Base-by-base conservation (phyloP, 1,139 yeast genomes). In the Suhomyces chickasaworum region DNA sequence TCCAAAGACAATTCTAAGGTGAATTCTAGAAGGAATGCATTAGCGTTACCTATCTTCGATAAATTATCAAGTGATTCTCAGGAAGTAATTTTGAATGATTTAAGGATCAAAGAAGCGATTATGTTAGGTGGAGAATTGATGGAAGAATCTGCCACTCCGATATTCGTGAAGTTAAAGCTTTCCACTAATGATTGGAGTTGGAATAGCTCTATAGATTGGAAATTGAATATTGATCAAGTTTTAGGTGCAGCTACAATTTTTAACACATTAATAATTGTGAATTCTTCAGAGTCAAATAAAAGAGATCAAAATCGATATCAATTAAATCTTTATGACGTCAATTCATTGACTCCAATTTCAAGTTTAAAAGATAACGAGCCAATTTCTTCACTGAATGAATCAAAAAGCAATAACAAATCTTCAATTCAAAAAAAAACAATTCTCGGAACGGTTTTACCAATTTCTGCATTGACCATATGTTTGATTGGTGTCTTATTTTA, bases 1-100 rank as follows among this genome's bases (percentile, higher is more conserved):
- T 22, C 41, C 1, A 46, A 53, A 7, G 60, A 59, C 16, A 53
- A 55, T 1, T 52, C 57, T 12, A 54, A 57, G 21, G 69, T 81
- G 3, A 80, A 77, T 49, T 68, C 84, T 10, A 66, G 87, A 42
- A 69, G 71, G 1, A 59, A 64, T 33, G 68, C 85, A 0, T 54
- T 81, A 48, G 67, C 73, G 1, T 58, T 82, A 12, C 86, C 86
- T 0, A 59, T 73, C 0, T 75, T 74, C 42, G 45, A 53, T 3
- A 65, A 63, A 1, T 49, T 72, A 27, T 39, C 51, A 0, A 60
- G 62, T 39, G 49, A 49, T 37, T 44, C 62, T 0, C 33, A 46
- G 1, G 44, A 49, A 1, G 54, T 63, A 3, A 56, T 74, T 12
- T 27, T 51, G 4, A 55, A 55, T 34, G 53, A 61, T 39, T 66